Evolutionary conservation across 805 yeast species (phyloP).

Genomic region (Candida anglica): DNA sequence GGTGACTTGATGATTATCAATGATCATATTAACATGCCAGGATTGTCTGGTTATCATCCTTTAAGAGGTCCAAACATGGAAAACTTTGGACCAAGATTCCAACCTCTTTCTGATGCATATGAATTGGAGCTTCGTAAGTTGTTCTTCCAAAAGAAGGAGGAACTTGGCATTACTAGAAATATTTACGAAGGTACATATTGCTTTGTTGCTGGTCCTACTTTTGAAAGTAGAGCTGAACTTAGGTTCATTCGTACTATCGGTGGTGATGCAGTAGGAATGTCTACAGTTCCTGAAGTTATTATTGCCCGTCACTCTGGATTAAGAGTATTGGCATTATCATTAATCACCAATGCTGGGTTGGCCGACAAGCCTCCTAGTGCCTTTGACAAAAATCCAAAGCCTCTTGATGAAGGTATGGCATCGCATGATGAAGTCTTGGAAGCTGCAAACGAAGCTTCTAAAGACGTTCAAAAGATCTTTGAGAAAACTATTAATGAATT

Average conservation of each 20-base stretch:
- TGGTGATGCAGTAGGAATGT: slow-evolving; percentile 96
- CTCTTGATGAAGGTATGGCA: slow-evolving; percentile 73
- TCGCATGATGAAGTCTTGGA: slow-evolving; percentile 89
- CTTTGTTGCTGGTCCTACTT: slow-evolving; percentile 90
- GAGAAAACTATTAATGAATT: slow-evolving; percentile 54
- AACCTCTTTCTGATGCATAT: slow-evolving; percentile 87
- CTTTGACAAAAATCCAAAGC: slow-evolving; percentile 46
- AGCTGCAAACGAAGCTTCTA: slow-evolving; percentile 74
- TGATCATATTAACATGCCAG: slow-evolving; percentile 90
- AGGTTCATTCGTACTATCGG: slow-evolving; percentile 67
- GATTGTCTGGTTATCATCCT: slow-evolving; percentile 84
- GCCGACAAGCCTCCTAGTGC: slow-evolving; percentile 67
- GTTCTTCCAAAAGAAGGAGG: slow-evolving; percentile 47
- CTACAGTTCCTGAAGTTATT: slow-evolving; percentile 94
- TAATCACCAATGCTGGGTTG: slow-evolving; percentile 83
- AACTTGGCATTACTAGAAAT: slow-evolving; percentile 46
- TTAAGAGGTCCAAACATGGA: slow-evolving; percentile 83
- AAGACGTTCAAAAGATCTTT: slow-evolving; percentile 71
- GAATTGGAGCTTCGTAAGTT: slow-evolving; percentile 64
- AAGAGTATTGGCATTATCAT: slow-evolving; percentile 76
- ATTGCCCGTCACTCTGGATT: slow-evolving; percentile 88
- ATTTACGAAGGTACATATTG: slow-evolving; percentile 86
- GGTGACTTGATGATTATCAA: slow-evolving; percentile 90
- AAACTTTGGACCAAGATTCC: slow-evolving; percentile 79
- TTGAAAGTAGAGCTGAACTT: slow-evolving; percentile 91